Percentiles rank a stretch among this genome's conserved stretches.
These are phyloP conservation scores for Trametes coccinea DNA, from an alignment of 768 basidiomycete genomes.

Conservation along the genomic window DNA sequence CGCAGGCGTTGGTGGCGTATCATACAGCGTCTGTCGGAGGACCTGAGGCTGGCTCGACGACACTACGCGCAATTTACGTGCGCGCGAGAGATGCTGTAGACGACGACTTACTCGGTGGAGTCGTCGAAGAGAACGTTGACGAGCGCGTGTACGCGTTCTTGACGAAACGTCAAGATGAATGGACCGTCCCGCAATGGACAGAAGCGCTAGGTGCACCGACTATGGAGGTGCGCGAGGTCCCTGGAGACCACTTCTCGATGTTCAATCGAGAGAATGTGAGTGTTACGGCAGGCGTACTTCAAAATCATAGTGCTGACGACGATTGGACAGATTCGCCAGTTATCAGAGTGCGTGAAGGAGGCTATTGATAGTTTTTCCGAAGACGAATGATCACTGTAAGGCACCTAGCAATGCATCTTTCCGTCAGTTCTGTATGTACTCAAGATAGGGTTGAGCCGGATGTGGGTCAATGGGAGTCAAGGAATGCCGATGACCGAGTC, in stretches of 20 bases:
- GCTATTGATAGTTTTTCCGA: neutral
- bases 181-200: constrained; percentile 50
- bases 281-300: neutral
- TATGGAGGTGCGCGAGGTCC: constrained; percentile 53
- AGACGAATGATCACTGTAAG: too few species aligned
- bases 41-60: constrained; percentile 13
- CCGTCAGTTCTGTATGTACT: too few species aligned
- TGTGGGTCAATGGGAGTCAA: too few species aligned
- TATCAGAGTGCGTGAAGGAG: neutral
- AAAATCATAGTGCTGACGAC: neutral
- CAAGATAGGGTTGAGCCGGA: too few species aligned
- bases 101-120: neutral
- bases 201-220: constrained; percentile 34
- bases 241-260: constrained; percentile 65
- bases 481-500: too few species aligned
- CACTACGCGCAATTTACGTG: constrained; percentile 46
- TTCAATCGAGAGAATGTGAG: constrained; percentile 56
- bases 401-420: too few species aligned
- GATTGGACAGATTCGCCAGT: neutral
- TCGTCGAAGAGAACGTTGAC: constrained; percentile 23
- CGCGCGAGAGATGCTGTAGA: constrained; percentile 43
- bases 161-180: constrained; percentile 41
- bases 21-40: constrained; percentile 31
- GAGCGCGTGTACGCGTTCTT: constrained; percentile 51
- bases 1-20: constrained; percentile 49